Conservation (phyloP, 768 basidiomycete genomes). For the Psilocybe azurescens region DNA sequence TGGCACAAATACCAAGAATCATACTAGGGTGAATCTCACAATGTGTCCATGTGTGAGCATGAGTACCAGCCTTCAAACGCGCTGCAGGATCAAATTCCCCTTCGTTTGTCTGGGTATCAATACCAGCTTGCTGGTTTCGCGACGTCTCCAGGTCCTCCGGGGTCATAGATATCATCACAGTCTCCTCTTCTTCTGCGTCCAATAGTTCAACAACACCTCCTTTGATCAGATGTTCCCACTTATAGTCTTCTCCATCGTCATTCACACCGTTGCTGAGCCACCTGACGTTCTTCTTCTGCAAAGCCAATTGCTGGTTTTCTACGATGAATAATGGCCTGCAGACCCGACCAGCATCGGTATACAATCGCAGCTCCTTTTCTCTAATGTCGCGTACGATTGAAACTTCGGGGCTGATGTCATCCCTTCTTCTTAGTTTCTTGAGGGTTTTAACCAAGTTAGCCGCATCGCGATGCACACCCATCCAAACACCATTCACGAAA, state of each 20-base stretch:
- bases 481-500: slow-evolving; percentile 99
- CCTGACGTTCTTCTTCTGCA: slow-evolving; percentile 86
- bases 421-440: slow-evolving; percentile 89
- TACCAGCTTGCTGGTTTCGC: slow-evolving; percentile 63
- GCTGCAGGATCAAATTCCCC: slow-evolving; percentile 85
- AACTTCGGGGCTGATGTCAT: slow-evolving; percentile 95
- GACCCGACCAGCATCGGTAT: slow-evolving; percentile 96
- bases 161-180: slow-evolving; percentile 99
- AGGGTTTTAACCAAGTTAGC: slow-evolving; percentile 92
- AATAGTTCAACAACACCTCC: slow-evolving; percentile 91
- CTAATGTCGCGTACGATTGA: slow-evolving; percentile 98
- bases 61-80: slow-evolving; percentile 83
- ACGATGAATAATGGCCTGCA: slow-evolving; percentile 98
- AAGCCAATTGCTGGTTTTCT: slow-evolving; percentile 82
- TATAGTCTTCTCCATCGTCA: slow-evolving; percentile 69
- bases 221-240: slow-evolving; percentile 87
- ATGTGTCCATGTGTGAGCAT: slow-evolving; percentile 95
- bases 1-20: slow-evolving; percentile 98
- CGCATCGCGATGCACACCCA: slow-evolving; percentile 97
- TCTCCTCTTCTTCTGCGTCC: slow-evolving; percentile 99
- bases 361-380: slow-evolving; percentile 91
- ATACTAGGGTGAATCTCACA: slow-evolving; percentile 99
- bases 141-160: slow-evolving; percentile 93
- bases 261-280: slow-evolving; percentile 65
- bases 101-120: slow-evolving; percentile 64